These are phyloP conservation scores for Peronospora farinosa DNA, from an alignment of 352 stramenopile genomes.

Conservation along the genomic window DNA sequence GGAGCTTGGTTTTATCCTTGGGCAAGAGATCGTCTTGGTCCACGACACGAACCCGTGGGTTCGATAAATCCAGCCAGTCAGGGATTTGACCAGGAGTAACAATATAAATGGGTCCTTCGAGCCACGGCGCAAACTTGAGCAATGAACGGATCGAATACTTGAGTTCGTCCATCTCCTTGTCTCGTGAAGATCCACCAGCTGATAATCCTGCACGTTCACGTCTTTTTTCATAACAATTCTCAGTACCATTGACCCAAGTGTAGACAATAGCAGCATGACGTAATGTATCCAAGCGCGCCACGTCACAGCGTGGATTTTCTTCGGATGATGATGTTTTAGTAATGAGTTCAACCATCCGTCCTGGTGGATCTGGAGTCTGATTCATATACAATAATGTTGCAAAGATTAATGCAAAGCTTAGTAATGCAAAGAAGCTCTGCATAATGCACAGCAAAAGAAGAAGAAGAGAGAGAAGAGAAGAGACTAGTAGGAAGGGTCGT, in stretches of 20 bases:
- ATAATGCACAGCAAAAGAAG: conserved; percentile 19
- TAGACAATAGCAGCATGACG: conserved; percentile 72
- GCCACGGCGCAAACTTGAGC: conserved; percentile 72
- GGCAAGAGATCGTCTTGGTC: conserved; percentile 77
- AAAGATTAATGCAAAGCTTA: conserved; percentile 38
- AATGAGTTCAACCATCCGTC: conserved; percentile 45
- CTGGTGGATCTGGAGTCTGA: conserved; percentile 44
- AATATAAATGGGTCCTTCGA: conserved; percentile 78
- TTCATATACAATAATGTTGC: conserved; percentile 44
- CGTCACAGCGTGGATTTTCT: conserved; percentile 42
- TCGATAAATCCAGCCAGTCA: conserved; percentile 64
- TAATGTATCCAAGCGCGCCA: conserved; percentile 59
- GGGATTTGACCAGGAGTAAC: conserved; percentile 78
- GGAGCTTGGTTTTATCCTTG: conserved; percentile 43
- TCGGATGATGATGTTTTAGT: conserved; percentile 22
- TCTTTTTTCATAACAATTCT: conserved; percentile 70
- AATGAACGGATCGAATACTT: conserved; percentile 82
- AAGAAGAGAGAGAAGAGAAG: neutral
- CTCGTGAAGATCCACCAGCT: conserved; percentile 54
- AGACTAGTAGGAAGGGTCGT: neutral
- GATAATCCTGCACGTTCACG: conserved; percentile 44
- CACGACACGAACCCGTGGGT: conserved; percentile 63
- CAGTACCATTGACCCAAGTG: conserved; percentile 82
- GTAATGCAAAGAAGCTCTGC: conserved; percentile 46
- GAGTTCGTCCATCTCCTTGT: conserved; percentile 84